Percentiles rank a stretch among this genome's conserved stretches.
phyloP scores from a whole-genome alignment of 2,329 filamentous ascomycete genomes.

The Arthrocladium fulminans region DNA sequence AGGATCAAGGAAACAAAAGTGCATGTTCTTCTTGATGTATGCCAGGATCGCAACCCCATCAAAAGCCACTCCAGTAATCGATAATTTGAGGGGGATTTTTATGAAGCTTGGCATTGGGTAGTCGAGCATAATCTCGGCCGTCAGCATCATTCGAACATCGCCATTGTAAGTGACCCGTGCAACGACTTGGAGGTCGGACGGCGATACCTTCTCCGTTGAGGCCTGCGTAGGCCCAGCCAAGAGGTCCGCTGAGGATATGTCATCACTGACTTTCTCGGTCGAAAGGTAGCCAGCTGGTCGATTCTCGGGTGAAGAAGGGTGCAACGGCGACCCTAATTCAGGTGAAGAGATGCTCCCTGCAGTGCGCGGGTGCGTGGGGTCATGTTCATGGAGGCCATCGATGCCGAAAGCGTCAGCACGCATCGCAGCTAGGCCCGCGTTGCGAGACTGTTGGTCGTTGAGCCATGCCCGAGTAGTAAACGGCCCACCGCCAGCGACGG shows the following conservation, averaged over 20 bases:
- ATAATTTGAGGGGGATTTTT: slow-evolving; percentile 85
- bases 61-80: slow-evolving; percentile 89
- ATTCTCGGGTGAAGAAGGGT: slow-evolving; percentile 14
- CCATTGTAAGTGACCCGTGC: slow-evolving; percentile 85
- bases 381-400: slow-evolving; percentile 30
- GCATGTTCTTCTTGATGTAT: slow-evolving; percentile 76
- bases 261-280: slow-evolving; percentile 9
- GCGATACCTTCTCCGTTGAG: slow-evolving; percentile 55
- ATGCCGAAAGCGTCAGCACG: slow-evolving; percentile 5
- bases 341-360: slow-evolving; percentile 24
- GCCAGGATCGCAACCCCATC: slow-evolving; percentile 90
- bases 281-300: slow-evolving; percentile 8
- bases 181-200: slow-evolving; percentile 86
- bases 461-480: slow-evolving; percentile 32
- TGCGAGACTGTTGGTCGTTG: slow-evolving; percentile 17
- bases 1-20: slow-evolving; percentile 89
- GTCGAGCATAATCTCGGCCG: slow-evolving; percentile 89
- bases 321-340: slow-evolving; percentile 14
- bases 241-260: slow-evolving; percentile 4
- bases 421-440: neutral
- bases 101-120: slow-evolving; percentile 99
- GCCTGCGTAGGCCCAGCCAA: slow-evolving; percentile 26
- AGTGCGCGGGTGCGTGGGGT: slow-evolving; percentile 37
- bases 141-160: slow-evolving; percentile 77
- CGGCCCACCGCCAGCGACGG: slow-evolving; percentile 35